Base-by-base conservation (phyloP, 805 yeast species). In the Yarrowia phangngaensis region DNA sequence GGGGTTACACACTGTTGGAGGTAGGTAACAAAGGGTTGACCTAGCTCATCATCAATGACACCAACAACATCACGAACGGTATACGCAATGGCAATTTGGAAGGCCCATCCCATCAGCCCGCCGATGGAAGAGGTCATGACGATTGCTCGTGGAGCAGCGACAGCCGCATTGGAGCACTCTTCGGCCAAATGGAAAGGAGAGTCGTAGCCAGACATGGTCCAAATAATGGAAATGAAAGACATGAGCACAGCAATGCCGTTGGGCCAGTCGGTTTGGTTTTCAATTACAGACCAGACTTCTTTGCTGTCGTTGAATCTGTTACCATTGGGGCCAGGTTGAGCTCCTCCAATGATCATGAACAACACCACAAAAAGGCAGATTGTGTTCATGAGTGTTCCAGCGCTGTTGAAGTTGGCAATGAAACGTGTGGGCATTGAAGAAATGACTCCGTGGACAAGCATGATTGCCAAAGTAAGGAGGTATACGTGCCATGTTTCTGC, bases 111-210 rank as follows among this genome's bases (percentile, higher is more conserved):
- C 50, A 79, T 57, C 8, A 68, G 24, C 34, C 82, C 82, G 38
- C 84, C 81, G 36, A 71, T 63, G 9, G 70, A 58, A 7, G 80
- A 70, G 13, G 83, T 78, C 62, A 78, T 62, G 15, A 78, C 76
- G 55, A 80, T 80, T 20, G 84, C 84, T 52, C 72, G 70, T n/a
- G 87, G 86, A 8, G 81, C 78, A 4, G 83, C 84, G 11, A 68
- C 64, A 26, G 75, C 66, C 6, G 85, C 83, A 59, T 80, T 79
- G 43, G 79, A 65, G 55, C 82, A 76, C 58, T 82, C 88, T 64
- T 81, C 89, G n/a, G 84, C 72, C 53, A 82, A 67, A 58, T 82
- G 87, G 68, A 80, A 82, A 0, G 87, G 84, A 16, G 84, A 77
- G 60, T 82, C 87, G 59, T 79, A 82, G 17, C 86, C 87, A 34